Base-by-base conservation (phyloP, 2,329 filamentous ascomycete genomes). In the Aspergillus fumigatus region DNA sequence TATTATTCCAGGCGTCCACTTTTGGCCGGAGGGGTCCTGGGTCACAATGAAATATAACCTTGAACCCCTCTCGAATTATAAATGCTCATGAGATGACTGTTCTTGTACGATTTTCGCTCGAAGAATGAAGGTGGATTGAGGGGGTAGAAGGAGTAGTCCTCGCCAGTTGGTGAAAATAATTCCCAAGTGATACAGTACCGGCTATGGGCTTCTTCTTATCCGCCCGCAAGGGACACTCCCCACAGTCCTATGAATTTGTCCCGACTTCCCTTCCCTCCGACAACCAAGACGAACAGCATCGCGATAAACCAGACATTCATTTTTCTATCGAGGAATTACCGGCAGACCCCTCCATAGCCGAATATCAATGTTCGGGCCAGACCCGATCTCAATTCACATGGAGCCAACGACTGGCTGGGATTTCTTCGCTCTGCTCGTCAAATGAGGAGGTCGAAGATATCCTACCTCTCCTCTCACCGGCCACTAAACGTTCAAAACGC, bases 401-500 rank as follows among this genome's bases (percentile, higher is more conserved):
- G 59, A 49, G 54, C 48, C 52, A 54, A 17, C 50, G 57, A 26
- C 27, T 63, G 10, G 54, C 56, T 19, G 52, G 53, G 2, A 40
- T 60, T 40, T 58, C 50, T 53, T 54, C 56, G 21, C 52, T 53
- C 53, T 51, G 48, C 27, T 54, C 58, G 9, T 49, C 55, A 21
- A 32, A 38, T 45, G 32, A 43, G 27, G 57, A 43, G 19, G n/a
- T 47, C n/a, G 41, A 55, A 40, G 55, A 57, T 53, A 35, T 23
- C 26, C 50, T 49, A 4, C 56, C 58, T 32, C 35, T 64, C 25
- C 60, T 60, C 14, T 51, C 55, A n/a, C 38, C 51, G 26, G 27
- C 47, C 19, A 53, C 35, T 38, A 48, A 56, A 11, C 29, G 48
- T 4, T 27, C 50, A 4, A 60, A 50, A 41, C 54, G 48, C n/a